Conservation (phyloP, 2,329 filamentous ascomycete genomes). For the Ceratocystis ficicola region DNA sequence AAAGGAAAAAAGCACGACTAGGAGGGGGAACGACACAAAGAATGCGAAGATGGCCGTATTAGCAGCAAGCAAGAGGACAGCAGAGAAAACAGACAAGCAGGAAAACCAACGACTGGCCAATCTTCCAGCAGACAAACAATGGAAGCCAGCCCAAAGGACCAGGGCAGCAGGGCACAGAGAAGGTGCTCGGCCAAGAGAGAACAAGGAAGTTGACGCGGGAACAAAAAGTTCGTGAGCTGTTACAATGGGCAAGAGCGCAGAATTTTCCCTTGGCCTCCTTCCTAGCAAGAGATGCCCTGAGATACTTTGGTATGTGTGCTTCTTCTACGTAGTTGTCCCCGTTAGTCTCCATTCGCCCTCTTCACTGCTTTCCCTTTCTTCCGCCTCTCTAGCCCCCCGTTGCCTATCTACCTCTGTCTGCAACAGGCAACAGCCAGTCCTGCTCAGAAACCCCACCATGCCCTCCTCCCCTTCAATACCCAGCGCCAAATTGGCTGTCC, state of each 20-base stretch:
- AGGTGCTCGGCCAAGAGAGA: not conserved
- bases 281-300: not conserved
- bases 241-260: not conserved
- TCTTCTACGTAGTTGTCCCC: not conserved
- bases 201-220: slow-evolving; percentile 7
- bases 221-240: slow-evolving; percentile 12
- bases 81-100: not conserved
- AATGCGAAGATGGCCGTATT: not conserved
- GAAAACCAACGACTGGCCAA: too few species aligned
- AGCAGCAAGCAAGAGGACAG: not conserved
- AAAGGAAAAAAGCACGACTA: not conserved
- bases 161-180: not conserved
- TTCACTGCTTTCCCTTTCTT: too few species aligned
- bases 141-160: not conserved
- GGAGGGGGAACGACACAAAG: not conserved
- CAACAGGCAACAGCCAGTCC: not conserved
- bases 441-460: not conserved
- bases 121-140: not conserved
- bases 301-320: not conserved
- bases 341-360: not conserved
- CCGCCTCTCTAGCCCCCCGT: not conserved
- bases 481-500: not conserved
- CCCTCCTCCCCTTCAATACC: not conserved
- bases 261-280: not conserved
- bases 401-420: not conserved